Evolutionary conservation across 352 stramenopile species (phyloP), one percentile per base, ranked within the genome.

Genomic region (Phytopythium boreale): DNA sequence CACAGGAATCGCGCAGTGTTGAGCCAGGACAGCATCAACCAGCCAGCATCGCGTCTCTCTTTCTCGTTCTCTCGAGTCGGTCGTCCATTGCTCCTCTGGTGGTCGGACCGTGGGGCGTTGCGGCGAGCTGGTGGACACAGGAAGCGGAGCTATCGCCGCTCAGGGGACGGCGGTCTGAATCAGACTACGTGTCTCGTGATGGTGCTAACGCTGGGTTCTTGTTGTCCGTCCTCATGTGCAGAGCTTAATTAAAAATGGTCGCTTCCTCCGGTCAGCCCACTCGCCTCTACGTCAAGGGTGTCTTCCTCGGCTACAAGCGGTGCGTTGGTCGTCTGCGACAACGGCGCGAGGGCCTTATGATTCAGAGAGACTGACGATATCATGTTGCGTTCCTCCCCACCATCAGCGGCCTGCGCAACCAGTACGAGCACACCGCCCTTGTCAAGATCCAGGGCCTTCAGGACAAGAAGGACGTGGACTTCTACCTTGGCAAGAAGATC

Each of bases 401-500:
- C 24, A 58, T 15, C 72, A 87, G 81, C 78, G 96, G 94, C 67
- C 90, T 98, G 68, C 89, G 94, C 63, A 99, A 98, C 82, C 97
- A 99, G 88, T 95, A 99, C 93, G 90, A 94, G 74, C 92, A 99
- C 91, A 99, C 98, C 60, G 96, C 90, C 71, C 87, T 99, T 56
- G 93, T 99, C 75, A 99, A 99, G 89, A 98, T 99, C 80, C 92
- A 99, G 85, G 96, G 97, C 76, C 88, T 99, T 58, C 96, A 99
- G 71, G 95, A 96, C 79, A 99, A 98, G 82, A 96, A 99, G 77
- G 97, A 98, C 69, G 92, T 98, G 51, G 84, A 98, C 72, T 99
- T 99, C 76, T 99, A 99, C 90, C 85, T 99, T 60, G 98, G 98
- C 75, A 99, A 99, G 95, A 97, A 97, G 71, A 93, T 99, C 71